Base-by-base conservation (phyloP, 768 basidiomycete species). In the Suillus occidentalis region DNA sequence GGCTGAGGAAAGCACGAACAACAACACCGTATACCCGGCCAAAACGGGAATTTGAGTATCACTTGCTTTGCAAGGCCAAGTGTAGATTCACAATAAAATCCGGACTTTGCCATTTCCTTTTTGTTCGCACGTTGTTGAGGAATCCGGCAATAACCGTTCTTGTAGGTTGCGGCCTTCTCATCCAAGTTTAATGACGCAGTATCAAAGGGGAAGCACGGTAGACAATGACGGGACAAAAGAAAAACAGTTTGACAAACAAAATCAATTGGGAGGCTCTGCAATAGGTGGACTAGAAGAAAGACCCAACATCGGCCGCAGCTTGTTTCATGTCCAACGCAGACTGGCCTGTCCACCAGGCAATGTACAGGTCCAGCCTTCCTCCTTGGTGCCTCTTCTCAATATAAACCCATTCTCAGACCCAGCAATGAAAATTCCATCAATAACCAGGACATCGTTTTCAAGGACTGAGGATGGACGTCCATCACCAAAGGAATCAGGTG, bases 341-440 rank as follows among this genome's bases (percentile, higher is more conserved):
- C 65, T 58, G 4, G 58, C 39, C 22, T 66, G 72, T 25, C 66
- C 72, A 7, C 84, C 83, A 0, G 80, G 76, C 43, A 79, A 72
- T 12, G 72, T 74, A 67, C 83, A 84, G 61, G 71, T 80, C 84
- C 84, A 84, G 47, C 65, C 34, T 25, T 59, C 36, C 9, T 31
- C 36, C 18, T 55, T 34, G 16, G 63, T 49, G 9, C 72, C 71
- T 28, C 72, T 72, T 20, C 81, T 69, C 20, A 84, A 67, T 3
- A 73, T 69, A 65, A 86, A 83, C 10, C 86, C 86, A 63, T 85
- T 85, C 71, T 87, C 87, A 61, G 84, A 87, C 13, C 78, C 78
- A 2, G 79, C 83, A n/a, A 83, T 59, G 55, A 87, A 87, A 0
- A 68, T 67, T 22, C 69, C 62, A 18, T 61, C 52, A 60, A 70